A percentile compares a stretch with the other conserved stretches of the same genome.
Conservation (phyloP, 208 protist genomes). For the Acanthamoeba royreba region DNA sequence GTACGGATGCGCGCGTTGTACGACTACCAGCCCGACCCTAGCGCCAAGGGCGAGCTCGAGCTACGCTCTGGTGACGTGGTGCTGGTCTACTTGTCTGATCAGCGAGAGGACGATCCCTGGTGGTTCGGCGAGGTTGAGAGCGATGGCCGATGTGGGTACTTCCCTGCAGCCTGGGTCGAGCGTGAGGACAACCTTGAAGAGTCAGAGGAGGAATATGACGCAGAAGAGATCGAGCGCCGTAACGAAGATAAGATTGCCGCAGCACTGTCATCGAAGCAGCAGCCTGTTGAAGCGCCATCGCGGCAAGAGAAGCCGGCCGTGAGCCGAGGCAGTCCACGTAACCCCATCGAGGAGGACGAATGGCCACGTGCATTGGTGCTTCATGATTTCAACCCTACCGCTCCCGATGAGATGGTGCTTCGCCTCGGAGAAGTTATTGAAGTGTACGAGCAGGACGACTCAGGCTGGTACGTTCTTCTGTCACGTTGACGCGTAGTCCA, state of each 20-base stretch:
- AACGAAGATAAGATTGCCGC: no score
- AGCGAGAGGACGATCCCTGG: not conserved
- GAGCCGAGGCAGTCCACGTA: not conserved
- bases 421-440: not conserved
- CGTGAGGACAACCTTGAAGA: no score
- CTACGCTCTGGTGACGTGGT: not conserved
- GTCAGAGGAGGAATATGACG: no score
- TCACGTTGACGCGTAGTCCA: no score
- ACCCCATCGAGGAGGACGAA: not conserved
- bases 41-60: not conserved
- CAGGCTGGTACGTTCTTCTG: not conserved
- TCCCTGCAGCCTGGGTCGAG: not conserved
- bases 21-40: not conserved
- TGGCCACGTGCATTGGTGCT: not conserved
- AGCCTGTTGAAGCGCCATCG: no score
- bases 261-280: no score
- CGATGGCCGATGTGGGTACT: not conserved
- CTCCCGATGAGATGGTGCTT: slow-evolving; percentile 1
- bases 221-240: no score
- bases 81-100: not conserved
- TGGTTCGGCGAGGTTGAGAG: not conserved
- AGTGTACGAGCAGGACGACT: not conserved
- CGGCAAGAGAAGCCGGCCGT: no score
- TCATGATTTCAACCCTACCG: not conserved
- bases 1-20: not conserved